phyloP scores from a whole-genome alignment of 331 rosid genomes.

The Rhamnella rubrinervis region DNA sequence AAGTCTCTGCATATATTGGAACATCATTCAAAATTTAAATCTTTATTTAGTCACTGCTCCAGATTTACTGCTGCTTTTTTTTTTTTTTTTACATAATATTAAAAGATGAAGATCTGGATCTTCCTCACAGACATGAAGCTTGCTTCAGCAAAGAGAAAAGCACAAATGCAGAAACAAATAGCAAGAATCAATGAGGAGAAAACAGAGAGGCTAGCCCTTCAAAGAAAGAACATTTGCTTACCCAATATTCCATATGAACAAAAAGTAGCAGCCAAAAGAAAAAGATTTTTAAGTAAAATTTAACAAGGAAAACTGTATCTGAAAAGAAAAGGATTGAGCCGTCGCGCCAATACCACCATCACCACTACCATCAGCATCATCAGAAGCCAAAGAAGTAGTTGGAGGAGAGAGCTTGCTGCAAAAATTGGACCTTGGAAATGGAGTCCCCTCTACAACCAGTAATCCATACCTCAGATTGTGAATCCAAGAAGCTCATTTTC shows the following conservation, averaged over 20 bases:
- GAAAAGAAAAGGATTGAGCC: constrained; percentile 81
- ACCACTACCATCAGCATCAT: constrained; percentile 38
- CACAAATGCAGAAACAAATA: constrained; percentile 12
- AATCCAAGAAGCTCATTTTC: constrained; percentile 20
- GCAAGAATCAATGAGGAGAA: constrained; percentile 3
- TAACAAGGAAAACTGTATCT: constrained; percentile 29
- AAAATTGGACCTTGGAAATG: constrained; percentile 32
- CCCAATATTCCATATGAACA: constrained; percentile 16
- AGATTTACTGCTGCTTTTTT: too few species aligned
- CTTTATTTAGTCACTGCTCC: constrained; percentile 34
- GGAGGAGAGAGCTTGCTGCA: constrained; percentile 30
- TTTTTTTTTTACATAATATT: too few species aligned
- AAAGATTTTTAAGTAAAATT: constrained; percentile 27
- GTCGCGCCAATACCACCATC: constrained; percentile 92
- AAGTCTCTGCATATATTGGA: constrained; percentile 46
- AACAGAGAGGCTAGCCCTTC: background rate
- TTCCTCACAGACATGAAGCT: constrained; percentile 20
- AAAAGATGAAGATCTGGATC: background rate
- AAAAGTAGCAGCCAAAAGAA: background rate
- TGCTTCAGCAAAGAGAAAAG: constrained; percentile 28
- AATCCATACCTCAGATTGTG: constrained; percentile 16
- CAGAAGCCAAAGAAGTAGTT: constrained; percentile 33
- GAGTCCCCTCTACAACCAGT: constrained; percentile 16
- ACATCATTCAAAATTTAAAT: constrained; percentile 42
- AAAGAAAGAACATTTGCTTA: constrained; percentile 1